Evolutionary conservation across 1,284 basidiomycete species (phyloP).

Genomic region (Rhodotorula sp.): DNA sequence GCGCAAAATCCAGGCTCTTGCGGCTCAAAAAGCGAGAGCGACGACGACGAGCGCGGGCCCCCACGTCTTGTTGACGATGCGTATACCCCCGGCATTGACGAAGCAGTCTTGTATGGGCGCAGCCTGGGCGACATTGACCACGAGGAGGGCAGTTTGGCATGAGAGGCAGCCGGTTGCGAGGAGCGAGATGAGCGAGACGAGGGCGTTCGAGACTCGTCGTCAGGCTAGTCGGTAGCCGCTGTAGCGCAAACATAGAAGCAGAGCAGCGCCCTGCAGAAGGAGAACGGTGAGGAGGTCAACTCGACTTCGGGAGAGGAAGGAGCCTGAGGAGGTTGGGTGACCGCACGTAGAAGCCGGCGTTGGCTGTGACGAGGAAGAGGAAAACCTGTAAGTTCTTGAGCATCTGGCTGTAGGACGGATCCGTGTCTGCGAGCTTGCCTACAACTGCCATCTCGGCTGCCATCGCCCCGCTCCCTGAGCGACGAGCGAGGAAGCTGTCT

Average conservation of each 20-base stretch:
- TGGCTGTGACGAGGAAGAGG: not conserved
- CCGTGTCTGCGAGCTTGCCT: not conserved
- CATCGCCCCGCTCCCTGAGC: too few species aligned
- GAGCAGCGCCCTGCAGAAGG: not conserved
- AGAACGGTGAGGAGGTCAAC: not conserved
- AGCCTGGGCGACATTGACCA: not conserved
- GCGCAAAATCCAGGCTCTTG: too few species aligned
- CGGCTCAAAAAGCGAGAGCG: too few species aligned
- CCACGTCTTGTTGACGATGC: not conserved
- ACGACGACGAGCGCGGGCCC: too few species aligned
- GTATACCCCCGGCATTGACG: too few species aligned
- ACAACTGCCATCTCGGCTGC: too few species aligned
- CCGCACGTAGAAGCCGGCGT: not conserved
- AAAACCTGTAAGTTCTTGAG: not conserved
- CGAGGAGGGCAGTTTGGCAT: not conserved
- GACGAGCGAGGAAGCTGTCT: too few species aligned
- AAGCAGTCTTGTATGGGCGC: too few species aligned
- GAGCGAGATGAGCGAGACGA: conserved; percentile 1
- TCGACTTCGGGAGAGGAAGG: not conserved
- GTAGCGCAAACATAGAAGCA: conserved; percentile 2
- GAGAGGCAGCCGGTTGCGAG: not conserved
- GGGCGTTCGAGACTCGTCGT: not conserved
- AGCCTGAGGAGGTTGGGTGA: not conserved
- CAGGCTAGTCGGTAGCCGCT: not conserved
- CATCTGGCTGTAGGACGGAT: not conserved